Evolutionary conservation across 2,329 filamentous ascomycete species (phyloP).

Genomic region (Furcasterigmium furcatum): DNA sequence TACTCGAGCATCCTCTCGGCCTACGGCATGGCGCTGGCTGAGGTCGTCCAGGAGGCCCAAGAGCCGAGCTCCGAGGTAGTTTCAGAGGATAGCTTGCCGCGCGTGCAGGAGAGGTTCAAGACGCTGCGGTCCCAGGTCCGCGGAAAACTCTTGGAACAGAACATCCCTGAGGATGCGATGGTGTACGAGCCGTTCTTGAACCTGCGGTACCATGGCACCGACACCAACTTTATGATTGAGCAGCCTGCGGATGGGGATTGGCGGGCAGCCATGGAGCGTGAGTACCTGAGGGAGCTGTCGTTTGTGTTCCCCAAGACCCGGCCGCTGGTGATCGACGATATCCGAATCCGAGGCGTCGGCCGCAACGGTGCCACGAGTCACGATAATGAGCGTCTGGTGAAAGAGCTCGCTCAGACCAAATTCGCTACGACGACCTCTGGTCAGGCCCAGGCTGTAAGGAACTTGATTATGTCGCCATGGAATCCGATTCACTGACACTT

Average conservation of each 20-base stretch:
- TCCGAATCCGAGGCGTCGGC: conserved; percentile 81
- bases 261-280: conserved; percentile 53
- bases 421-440: conserved; percentile 5
- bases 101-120: conserved; percentile 70
- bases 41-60: conserved; percentile 89
- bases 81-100: conserved; percentile 55
- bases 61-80: conserved; percentile 67
- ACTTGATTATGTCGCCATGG: too few species aligned
- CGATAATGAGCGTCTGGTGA: conserved; percentile 79
- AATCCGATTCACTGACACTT: too few species aligned
- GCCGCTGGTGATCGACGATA: conserved; percentile 65
- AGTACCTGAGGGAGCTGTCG: conserved; percentile 74
- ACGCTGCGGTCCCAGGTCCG: conserved; percentile 75
- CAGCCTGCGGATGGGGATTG: conserved; percentile 68
- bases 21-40: conserved; percentile 89
- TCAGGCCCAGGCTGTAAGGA: too few species aligned
- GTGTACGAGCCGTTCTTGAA: conserved; percentile 91
- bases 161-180: conserved; percentile 71
- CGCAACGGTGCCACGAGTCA: conserved; percentile 79
- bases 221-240: conserved; percentile 86
- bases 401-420: conserved; percentile 59
- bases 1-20: conserved; percentile 89
- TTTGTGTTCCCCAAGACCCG: conserved; percentile 58
- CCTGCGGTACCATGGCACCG: conserved; percentile 87
- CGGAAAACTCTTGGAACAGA: conserved; percentile 68